These are phyloP conservation scores for Heliamphora exappendiculata DNA, from an alignment of 148 eudicot species.

Conservation along the genomic window DNA sequence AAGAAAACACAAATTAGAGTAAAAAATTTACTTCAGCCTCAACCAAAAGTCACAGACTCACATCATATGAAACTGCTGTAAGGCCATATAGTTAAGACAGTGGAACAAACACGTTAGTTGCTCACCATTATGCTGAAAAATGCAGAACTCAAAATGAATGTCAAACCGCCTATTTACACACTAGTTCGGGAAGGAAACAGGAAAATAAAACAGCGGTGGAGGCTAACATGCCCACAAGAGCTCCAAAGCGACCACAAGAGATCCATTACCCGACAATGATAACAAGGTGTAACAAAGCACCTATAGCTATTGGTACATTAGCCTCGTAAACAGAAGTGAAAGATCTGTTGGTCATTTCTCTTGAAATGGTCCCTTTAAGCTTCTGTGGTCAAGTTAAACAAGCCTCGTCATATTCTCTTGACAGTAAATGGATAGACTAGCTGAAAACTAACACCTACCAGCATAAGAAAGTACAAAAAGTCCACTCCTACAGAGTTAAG, in stretches of 20 bases:
- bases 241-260: conserved; percentile 26
- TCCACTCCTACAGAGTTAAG: conserved; percentile 18
- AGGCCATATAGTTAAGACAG: conserved; percentile 29
- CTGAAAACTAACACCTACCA: conserved; percentile 20
- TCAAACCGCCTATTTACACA: background rate
- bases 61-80: conserved; percentile 10
- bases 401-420: conserved; percentile 20
- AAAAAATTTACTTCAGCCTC: conserved; percentile 13
- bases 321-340: conserved; percentile 2
- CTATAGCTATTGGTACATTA: conserved; percentile 18
- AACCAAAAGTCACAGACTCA: conserved; percentile 26
- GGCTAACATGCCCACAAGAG: conserved; percentile 19
- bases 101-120: conserved; percentile 9
- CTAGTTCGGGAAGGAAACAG: conserved; percentile 5
- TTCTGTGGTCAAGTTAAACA: conserved; percentile 26
- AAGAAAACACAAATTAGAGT: background rate
- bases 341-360: conserved; percentile 16
- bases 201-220: conserved; percentile 2
- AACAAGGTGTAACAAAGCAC: conserved; percentile 18
- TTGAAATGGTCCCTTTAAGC: conserved; percentile 33
- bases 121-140: background rate
- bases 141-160: conserved; percentile 13
- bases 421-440: background rate
- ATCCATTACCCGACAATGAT: conserved; percentile 9
- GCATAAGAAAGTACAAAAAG: conserved; percentile 7